Evolutionary conservation across 768 basidiomycete species (phyloP), one percentile per base, ranked within the genome.

Genomic region (Russula virescens): DNA sequence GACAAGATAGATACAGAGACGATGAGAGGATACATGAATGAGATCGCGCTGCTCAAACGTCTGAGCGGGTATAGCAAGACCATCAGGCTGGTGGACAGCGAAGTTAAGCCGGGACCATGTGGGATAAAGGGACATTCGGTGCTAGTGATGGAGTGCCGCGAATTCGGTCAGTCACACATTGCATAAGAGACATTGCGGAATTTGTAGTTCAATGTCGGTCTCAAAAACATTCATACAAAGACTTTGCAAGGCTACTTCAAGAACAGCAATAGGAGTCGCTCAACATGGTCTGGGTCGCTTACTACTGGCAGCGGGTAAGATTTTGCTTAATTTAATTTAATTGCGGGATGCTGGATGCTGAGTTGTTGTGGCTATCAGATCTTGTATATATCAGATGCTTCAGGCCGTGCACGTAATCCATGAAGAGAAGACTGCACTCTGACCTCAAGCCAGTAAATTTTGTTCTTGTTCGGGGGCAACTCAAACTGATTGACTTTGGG

Each of bases 401-500:
- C 88, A 97, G 79, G 95, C 95, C 0, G 96, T 99, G n/a, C 91
- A 97, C 62, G 88, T 98, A 58, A 96, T 98, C 57, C 96, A 99
- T 71, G 91, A 96, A 66, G 94, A 97, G 76, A 96, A 96, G 75
- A 97, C 98, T 64, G 2, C 96, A 99, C 75, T 96, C 95, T 21
- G 96, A 99, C 75, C 80, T 98, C 59, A 99, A 99, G 73, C 96
- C 96, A 7, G 96, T 96, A 4, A 99, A 99, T 74, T 99, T 99
- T 68, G 95, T 99, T 23, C 80, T 99, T 34, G 96, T 98, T 59
- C 87, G 88, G 62, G 96, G 96, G 6, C 89, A 93, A 67, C 79
- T 99, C 60, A 99, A 99, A 80, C 78, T 99, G 66, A 99, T 99
- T 67, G 96, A 99, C 73, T 99, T 99, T 71, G 96, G 96, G n/a